Evolutionary conservation across 1,284 basidiomycete genomes (phyloP).

Genomic region (Rugosomyces carneus): DNA sequence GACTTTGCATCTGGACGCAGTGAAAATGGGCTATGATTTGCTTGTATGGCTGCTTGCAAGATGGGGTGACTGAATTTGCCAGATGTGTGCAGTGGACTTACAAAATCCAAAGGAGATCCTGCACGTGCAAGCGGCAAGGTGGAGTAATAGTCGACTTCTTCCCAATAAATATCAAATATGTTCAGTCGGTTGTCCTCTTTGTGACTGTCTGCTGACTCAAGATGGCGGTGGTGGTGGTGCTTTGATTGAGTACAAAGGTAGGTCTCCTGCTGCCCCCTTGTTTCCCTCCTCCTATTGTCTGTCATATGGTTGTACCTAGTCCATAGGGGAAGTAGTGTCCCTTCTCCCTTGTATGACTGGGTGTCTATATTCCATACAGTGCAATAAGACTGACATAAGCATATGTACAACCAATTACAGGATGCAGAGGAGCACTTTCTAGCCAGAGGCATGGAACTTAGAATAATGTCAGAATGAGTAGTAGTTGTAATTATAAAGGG

Average conservation of each 20-base stretch:
- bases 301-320: background rate
- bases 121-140: background rate
- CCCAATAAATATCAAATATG: background rate
- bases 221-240: no score
- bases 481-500: no score
- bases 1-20: background rate
- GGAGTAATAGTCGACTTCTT: background rate
- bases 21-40: conserved; percentile 1
- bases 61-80: background rate
- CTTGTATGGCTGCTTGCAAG: background rate
- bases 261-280: background rate
- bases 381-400: background rate
- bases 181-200: background rate
- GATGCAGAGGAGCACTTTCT: background rate
- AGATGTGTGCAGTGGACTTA: background rate
- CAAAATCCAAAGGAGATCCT: background rate
- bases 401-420: background rate
- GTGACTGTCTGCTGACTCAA: no score
- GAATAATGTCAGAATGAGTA: no score
- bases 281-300: background rate
- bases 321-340: background rate
- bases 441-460: background rate
- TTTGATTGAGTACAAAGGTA: no score
- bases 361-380: background rate
- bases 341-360: background rate